Conservation (phyloP, 164 flowering plant species). For the Akebia trifoliata region DNA sequence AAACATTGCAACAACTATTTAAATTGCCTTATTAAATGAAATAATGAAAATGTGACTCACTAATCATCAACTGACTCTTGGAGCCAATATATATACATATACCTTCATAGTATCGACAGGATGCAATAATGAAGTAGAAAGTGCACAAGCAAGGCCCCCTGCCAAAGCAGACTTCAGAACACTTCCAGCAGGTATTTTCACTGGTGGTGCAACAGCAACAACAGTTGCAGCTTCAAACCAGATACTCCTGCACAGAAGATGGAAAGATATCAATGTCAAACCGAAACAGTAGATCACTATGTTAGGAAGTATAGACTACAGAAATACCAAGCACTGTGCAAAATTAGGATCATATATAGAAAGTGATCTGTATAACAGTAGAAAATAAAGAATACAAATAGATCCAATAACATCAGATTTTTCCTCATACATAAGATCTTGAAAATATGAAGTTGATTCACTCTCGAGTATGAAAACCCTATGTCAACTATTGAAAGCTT, state of each 20-base stretch:
- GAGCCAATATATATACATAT: slow-evolving; percentile 18
- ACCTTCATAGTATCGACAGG: slow-evolving; percentile 94
- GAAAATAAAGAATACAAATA: too few species aligned
- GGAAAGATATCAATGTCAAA: neutral
- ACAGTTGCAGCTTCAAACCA: slow-evolving; percentile 98
- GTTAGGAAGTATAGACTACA: neutral
- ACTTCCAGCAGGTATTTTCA: slow-evolving; percentile 84
- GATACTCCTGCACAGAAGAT: slow-evolving; percentile 47
- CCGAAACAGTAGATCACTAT: neutral
- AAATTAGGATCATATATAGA: too few species aligned
- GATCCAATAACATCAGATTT: too few species aligned
- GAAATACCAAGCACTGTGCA: too few species aligned
- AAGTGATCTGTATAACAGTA: too few species aligned
- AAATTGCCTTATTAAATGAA: neutral
- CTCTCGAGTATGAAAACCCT: too few species aligned
- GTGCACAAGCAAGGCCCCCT: slow-evolving; percentile 93
- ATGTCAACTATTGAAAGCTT: too few species aligned
- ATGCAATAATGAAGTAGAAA: slow-evolving; percentile 73
- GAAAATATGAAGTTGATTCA: too few species aligned
- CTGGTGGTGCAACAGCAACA: slow-evolving; percentile 93
- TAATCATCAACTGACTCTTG: neutral
- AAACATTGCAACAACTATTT: neutral
- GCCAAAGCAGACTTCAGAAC: slow-evolving; percentile 92
- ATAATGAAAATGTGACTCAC: neutral
- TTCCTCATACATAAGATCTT: too few species aligned